These are phyloP conservation scores for Musa beccarii DNA, from an alignment of 176 grass and related monocot genomes.

Conservation along the genomic window DNA sequence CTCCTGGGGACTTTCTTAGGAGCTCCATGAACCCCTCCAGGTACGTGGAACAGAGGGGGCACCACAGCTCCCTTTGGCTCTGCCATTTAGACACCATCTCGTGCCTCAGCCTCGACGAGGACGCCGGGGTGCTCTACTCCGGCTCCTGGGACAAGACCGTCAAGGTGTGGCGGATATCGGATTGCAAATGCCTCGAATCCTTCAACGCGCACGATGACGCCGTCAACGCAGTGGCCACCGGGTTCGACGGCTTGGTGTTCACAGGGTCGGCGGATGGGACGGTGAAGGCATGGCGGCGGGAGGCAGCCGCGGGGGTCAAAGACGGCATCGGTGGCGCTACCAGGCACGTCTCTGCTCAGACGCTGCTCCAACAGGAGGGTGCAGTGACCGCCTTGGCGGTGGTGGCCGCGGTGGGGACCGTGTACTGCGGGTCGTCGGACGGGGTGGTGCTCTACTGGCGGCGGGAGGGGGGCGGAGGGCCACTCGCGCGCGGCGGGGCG, in stretches of 20 bases:
- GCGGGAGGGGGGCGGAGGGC: conserved; percentile 11
- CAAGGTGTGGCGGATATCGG: conserved; percentile 32
- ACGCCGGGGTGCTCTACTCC: conserved; percentile 37
- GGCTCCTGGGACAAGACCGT: conserved; percentile 46
- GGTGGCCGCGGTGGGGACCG: conserved; percentile 5
- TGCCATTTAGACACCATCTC: conserved; percentile 49
- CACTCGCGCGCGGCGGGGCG: neutral
- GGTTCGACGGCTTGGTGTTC: conserved; percentile 32
- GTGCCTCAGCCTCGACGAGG: conserved; percentile 52
- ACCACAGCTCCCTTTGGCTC: conserved; percentile 15
- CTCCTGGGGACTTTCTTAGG: conserved; percentile 23
- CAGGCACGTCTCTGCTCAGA: conserved; percentile 23
- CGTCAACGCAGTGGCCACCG: conserved; percentile 38
- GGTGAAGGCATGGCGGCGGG: conserved; percentile 45
- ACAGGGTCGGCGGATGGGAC: conserved; percentile 50
- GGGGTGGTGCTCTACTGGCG: conserved; percentile 27
- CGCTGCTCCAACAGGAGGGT: conserved; percentile 29
- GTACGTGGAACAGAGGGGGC: conserved; percentile 11
- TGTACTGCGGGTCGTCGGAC: conserved; percentile 53
- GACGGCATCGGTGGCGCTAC: neutral
- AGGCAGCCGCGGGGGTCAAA: neutral
- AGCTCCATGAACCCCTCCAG: conserved; percentile 38
- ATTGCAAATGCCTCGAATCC: conserved; percentile 40
- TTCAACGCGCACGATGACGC: conserved; percentile 38
- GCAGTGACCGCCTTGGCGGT: conserved; percentile 39